Evolutionary conservation across 345 rosid genomes (phyloP).

Genomic region (Lagerstroemia speciosa): DNA sequence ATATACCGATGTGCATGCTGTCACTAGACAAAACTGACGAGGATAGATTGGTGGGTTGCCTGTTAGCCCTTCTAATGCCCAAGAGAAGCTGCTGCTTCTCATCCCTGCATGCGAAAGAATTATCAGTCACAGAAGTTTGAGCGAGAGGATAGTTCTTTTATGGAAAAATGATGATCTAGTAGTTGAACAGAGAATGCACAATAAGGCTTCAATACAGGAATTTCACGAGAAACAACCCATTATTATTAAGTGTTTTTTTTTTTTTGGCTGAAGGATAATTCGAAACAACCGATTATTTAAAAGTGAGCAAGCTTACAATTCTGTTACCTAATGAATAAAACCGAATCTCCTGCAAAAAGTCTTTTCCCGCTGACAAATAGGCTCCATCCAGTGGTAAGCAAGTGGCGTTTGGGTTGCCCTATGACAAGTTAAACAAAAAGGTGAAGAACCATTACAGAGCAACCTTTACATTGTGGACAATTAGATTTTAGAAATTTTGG

Average conservation of each 20-base stretch:
- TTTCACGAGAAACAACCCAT: neutral
- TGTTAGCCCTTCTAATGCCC: slow-evolving; percentile 74
- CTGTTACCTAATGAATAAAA: slow-evolving; percentile 65
- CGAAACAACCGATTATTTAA: slow-evolving; percentile 9
- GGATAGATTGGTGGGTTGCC: slow-evolving; percentile 76
- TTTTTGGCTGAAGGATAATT: too few relatives aligned
- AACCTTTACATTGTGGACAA: neutral
- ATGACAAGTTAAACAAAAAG: slow-evolving; percentile 1
- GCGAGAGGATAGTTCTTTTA: neutral
- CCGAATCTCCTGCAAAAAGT: slow-evolving; percentile 78
- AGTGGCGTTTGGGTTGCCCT: slow-evolving; percentile 91
- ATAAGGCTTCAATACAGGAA: neutral
- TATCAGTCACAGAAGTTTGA: neutral
- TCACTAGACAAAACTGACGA: slow-evolving; percentile 92
- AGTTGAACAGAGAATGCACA: neutral
- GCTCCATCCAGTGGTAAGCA: slow-evolving; percentile 94
- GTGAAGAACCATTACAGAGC: neutral
- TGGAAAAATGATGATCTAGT: neutral
- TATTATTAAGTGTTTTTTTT: too few relatives aligned
- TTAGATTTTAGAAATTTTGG: too few relatives aligned
- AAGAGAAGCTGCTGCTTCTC: slow-evolving; percentile 77
- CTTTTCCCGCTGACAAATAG: slow-evolving; percentile 79
- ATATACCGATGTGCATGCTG: slow-evolving; percentile 95
- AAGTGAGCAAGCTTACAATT: neutral
- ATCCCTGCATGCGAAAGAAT: slow-evolving; percentile 35